Base-by-base conservation (phyloP, 1,139 yeast species). In the Suhomyces maxii region DNA sequence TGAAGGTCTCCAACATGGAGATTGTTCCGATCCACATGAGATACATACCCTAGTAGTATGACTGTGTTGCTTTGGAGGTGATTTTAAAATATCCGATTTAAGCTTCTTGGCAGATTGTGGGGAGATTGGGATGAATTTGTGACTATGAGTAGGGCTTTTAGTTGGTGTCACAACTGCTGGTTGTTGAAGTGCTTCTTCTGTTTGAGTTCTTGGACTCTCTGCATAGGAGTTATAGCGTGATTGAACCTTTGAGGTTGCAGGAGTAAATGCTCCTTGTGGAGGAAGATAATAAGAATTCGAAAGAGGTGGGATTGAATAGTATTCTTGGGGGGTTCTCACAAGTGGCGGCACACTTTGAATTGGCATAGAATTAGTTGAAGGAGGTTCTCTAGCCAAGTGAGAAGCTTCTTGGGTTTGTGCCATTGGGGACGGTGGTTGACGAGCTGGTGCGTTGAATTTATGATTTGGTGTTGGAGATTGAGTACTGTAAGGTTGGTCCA, bases 1-100 rank as follows among this genome's bases (percentile, higher is more conserved):
- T 7, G 96, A 86, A 2, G 99, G 99, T 63, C 99, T 81, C 99
- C 99, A 93, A 67, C 99, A 93, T 9, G 99, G 99, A 10, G 96
- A 88, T 57, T 87, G 95, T 53, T 85, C 88, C 1, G 95, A 83
- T 10, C 91, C 90, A 68, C 99, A 93, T 6, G 97, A 89, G 31
- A 93, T 84, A 64, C 99, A 93, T 48, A 80, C 78, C 57, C 91
- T 75, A 36, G 67, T 61, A 39, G 67, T 67, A 45, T 55, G 59
- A 40, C 58, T 60, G 37, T 68, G 67, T 44, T 64, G 69, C 47
- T 60, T 64, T 25, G 74, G 68, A 4, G 78, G 77, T n/a, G 76
- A 67, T 52, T 63, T 68, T 42, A 63, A 47, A 44, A 62, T 50
- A 13, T 71, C 76, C 34, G 62, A 48, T 42, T 69, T 61, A 8